Percentiles rank a stretch among this genome's conserved stretches.
Evolutionary conservation across 2,329 filamentous ascomycete genomes (phyloP).

Genomic region (Sodiomyces alkalinus): DNA sequence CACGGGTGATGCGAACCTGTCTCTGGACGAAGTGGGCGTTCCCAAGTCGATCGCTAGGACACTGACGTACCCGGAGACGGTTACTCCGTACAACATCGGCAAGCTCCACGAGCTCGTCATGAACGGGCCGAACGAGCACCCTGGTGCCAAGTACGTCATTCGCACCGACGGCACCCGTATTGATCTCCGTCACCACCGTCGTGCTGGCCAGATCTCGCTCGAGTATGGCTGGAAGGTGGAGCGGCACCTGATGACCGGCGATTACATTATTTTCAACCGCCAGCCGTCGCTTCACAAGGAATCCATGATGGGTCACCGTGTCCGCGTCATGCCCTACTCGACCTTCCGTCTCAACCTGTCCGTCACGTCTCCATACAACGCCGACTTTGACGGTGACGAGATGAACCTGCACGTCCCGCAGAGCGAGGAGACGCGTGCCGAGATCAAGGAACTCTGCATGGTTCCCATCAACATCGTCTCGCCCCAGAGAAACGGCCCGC

Average conservation of each 20-base stretch:
- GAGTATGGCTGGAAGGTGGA: conserved; percentile 99
- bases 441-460: conserved; percentile 87
- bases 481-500: conserved; percentile 84
- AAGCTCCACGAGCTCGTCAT: conserved; percentile 79
- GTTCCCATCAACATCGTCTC: conserved; percentile 99
- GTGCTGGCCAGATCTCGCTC: conserved; percentile 69
- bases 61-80: conserved; percentile 90
- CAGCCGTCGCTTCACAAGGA: conserved; percentile 98
- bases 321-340: conserved; percentile 96
- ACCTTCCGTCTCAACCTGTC: conserved; percentile 96
- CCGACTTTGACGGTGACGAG: conserved; percentile 98
- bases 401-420: conserved; percentile 99
- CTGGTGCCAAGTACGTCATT: conserved; percentile 92
- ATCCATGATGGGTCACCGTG: conserved; percentile 99
- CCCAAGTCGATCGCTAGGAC: conserved; percentile 85
- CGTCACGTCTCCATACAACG: conserved; percentile 97
- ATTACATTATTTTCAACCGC: conserved; percentile 99
- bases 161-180: conserved; percentile 87
- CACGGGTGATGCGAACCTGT: conserved; percentile 93
- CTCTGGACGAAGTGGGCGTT: conserved; percentile 92
- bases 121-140: conserved; percentile 89
- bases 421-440: conserved; percentile 88
- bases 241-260: conserved; percentile 86
- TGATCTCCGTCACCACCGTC: conserved; percentile 84
- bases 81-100: conserved; percentile 94